These are phyloP conservation scores for Thyridium curvatum DNA, from an alignment of 2,329 filamentous ascomycete genomes.

Conservation along the genomic window DNA sequence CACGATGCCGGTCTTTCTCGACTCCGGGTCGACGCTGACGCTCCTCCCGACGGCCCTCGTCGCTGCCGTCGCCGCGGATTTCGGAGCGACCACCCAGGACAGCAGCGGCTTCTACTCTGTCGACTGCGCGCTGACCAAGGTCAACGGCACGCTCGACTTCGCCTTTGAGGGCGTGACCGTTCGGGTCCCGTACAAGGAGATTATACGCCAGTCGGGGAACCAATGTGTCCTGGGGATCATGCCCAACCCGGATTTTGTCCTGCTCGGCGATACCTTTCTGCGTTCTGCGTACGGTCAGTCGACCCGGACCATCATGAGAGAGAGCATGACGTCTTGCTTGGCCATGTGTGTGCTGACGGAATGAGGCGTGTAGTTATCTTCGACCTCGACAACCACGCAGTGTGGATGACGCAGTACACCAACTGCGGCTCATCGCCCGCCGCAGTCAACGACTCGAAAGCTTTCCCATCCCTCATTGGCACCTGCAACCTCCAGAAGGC, in stretches of 20 bases:
- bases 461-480: constrained; percentile 17
- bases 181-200: constrained; percentile 41
- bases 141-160: constrained; percentile 41
- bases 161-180: constrained; percentile 41
- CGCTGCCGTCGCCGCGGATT: constrained; percentile 38
- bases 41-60: constrained; percentile 56
- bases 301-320: too few relatives aligned
- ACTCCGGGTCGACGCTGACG: constrained; percentile 64
- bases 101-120: constrained; percentile 38
- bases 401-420: constrained; percentile 43
- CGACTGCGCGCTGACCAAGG: constrained; percentile 33
- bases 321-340: background rate
- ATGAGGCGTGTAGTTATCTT: constrained; percentile 34
- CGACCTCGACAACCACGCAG: constrained; percentile 39
- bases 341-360: constrained; percentile 3
- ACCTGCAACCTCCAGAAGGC: constrained; percentile 7
- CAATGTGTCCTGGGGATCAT: constrained; percentile 44
- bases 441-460: constrained; percentile 24
- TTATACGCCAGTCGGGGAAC: constrained; percentile 31
- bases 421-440: constrained; percentile 43
- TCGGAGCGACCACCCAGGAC: constrained; percentile 33
- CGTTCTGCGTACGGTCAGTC: constrained; percentile 44
- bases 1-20: constrained; percentile 54
- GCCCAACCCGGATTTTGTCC: constrained; percentile 36
- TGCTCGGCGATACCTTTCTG: constrained; percentile 55